Evolutionary conservation across 495 filamentous ascomycete species (phyloP).

Genomic region (Podospora appendiculata): DNA sequence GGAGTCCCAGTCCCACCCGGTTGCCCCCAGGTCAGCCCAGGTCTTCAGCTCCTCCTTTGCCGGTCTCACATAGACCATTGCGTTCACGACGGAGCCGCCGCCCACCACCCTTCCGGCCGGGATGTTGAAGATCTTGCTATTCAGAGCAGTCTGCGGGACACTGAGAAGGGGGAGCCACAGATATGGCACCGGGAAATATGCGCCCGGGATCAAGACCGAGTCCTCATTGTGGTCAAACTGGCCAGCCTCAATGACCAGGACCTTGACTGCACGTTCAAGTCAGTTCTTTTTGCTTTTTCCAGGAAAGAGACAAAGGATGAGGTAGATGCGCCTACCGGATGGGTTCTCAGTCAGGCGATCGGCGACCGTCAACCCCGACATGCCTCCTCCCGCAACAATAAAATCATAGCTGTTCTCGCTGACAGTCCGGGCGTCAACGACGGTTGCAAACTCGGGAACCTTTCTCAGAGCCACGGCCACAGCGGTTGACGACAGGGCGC

Average conservation of each 20-base stretch:
- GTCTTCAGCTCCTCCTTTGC: slow-evolving; percentile 28
- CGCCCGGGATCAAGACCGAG: background rate
- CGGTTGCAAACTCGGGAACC: background rate
- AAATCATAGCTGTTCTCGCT: slow-evolving; percentile 2
- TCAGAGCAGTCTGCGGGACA: slow-evolving; percentile 18
- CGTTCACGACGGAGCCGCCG: slow-evolving; percentile 37
- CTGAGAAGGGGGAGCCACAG: slow-evolving; percentile 1
- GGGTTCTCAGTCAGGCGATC: slow-evolving; percentile 6
- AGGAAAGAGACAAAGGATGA: background rate
- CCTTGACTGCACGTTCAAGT: background rate
- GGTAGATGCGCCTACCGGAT: background rate
- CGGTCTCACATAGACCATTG: slow-evolving; percentile 32
- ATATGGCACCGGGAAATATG: slow-evolving; percentile 3
- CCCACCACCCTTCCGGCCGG: slow-evolving; percentile 30
- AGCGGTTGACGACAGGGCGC: too few species aligned
- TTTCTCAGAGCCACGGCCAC: background rate
- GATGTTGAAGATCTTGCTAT: slow-evolving; percentile 21
- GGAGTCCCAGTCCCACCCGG: slow-evolving; percentile 32
- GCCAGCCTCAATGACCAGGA: slow-evolving; percentile 8
- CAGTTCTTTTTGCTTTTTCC: background rate
- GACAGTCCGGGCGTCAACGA: background rate
- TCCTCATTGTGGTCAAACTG: slow-evolving; percentile 1
- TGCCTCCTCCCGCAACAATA: slow-evolving; percentile 1
- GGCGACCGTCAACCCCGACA: slow-evolving; percentile 4
- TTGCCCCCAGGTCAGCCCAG: slow-evolving; percentile 27